These are phyloP conservation scores for Nakazawaea pomicola DNA, from an alignment of 805 yeast species.

Conservation along the genomic window DNA sequence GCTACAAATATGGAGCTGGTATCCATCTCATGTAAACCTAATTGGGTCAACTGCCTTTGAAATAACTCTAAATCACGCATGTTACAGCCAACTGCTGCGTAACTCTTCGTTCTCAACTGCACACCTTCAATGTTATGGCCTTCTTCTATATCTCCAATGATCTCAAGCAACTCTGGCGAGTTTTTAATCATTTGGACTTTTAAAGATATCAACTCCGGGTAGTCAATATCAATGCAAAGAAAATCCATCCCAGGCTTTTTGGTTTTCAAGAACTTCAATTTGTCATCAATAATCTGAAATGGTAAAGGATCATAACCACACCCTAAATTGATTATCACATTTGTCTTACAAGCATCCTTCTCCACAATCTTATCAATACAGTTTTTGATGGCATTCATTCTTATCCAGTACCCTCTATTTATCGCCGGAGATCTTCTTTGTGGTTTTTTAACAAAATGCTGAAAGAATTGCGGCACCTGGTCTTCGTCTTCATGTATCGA, in stretches of 20 bases:
- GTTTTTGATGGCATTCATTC: constrained; percentile 64
- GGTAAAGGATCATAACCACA: constrained; percentile 73
- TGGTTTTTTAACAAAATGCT: constrained; percentile 59
- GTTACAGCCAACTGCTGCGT: constrained; percentile 64
- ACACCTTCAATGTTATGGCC: constrained; percentile 17
- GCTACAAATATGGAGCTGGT: constrained; percentile 60
- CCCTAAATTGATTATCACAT: constrained; percentile 59
- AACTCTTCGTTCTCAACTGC: constrained; percentile 35
- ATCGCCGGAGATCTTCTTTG: constrained; percentile 75
- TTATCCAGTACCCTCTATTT: constrained; percentile 78
- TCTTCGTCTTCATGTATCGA: constrained; percentile 18
- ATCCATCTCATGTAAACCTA: constrained; percentile 21
- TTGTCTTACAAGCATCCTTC: constrained; percentile 18
- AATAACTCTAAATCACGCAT: constrained; percentile 43
- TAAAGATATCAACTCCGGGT: constrained; percentile 57
- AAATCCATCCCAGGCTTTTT: constrained; percentile 18
- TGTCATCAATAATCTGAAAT: constrained; percentile 37
- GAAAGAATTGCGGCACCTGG: constrained; percentile 45
- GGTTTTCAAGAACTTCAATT: constrained; percentile 13
- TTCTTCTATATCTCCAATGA: constrained; percentile 32
- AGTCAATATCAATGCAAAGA: constrained; percentile 67
- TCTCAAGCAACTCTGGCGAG: constrained; percentile 39
- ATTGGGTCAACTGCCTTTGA: constrained; percentile 21
- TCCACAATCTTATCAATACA: constrained; percentile 43
- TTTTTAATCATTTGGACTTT: constrained; percentile 49